Percentiles rank a stretch among this genome's conserved stretches.
Evolutionary conservation across 345 rosid species (phyloP).

Genomic region (Anastatica hierochuntica): DNA sequence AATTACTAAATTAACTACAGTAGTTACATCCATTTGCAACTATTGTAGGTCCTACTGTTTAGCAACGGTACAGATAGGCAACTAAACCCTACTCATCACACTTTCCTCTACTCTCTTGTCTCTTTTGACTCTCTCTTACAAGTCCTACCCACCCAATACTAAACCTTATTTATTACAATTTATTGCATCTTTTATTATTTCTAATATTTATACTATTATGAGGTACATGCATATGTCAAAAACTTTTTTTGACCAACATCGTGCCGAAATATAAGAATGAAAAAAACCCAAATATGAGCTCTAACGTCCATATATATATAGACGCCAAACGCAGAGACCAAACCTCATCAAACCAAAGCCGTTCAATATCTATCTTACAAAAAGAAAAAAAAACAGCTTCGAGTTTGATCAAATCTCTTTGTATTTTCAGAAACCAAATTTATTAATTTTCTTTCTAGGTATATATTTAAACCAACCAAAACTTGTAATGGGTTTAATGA

Average conservation of each 20-base stretch:
- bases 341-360: slow-evolving; percentile 16
- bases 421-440: background rate
- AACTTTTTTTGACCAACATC: slow-evolving; percentile 22
- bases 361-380: background rate
- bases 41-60: slow-evolving; percentile 6
- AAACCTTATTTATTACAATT: background rate
- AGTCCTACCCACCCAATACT: background rate
- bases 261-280: slow-evolving; percentile 13
- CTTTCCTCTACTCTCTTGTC: slow-evolving; percentile 12
- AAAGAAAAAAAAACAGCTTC: background rate
- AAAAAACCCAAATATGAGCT: background rate
- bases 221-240: slow-evolving; percentile 12
- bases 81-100: slow-evolving; percentile 6
- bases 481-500: slow-evolving; percentile 6
- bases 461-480: background rate
- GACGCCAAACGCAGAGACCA: slow-evolving; percentile 1
- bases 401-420: slow-evolving; percentile 6
- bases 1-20: too few relatives aligned
- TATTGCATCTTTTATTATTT: background rate
- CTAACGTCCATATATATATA: slow-evolving; percentile 2
- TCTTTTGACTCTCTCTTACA: background rate
- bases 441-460: background rate
- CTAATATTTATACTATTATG: background rate
- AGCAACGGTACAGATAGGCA: slow-evolving; percentile 16
- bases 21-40: too few relatives aligned